phyloP scores from a whole-genome alignment of 2,329 filamentous ascomycete species.

The Paracoccidioides brasiliensis region DNA sequence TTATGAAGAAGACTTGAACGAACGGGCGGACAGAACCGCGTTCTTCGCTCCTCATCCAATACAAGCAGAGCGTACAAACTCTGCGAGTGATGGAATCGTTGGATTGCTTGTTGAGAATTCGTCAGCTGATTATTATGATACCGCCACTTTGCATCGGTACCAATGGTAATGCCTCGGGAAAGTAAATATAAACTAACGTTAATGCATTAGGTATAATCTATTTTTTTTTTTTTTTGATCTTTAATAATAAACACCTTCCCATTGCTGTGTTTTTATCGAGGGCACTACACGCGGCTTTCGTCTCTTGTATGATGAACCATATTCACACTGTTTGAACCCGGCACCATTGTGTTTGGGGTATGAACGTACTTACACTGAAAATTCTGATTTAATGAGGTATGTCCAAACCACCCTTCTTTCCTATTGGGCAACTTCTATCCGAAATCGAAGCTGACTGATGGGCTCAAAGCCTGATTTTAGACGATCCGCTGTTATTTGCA shows the following conservation, averaged over 20 bases:
- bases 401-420: slow-evolving; percentile 10
- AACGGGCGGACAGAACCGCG: slow-evolving; percentile 55
- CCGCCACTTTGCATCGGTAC: not conserved
- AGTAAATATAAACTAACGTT: slow-evolving; percentile 11
- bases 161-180: not conserved
- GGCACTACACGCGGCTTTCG: slow-evolving; percentile 18
- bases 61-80: slow-evolving; percentile 52
- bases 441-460: slow-evolving; percentile 11
- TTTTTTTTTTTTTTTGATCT: not conserved
- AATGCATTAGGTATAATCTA: slow-evolving; percentile 8
- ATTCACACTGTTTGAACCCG: slow-evolving; percentile 59
- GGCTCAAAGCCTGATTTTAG: slow-evolving; percentile 28
- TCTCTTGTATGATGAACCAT: slow-evolving; percentile 50
- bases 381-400: slow-evolving; percentile 61
- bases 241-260: not conserved
- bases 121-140: slow-evolving; percentile 43
- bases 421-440: slow-evolving; percentile 1
- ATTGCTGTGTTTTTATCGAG: slow-evolving; percentile 6
- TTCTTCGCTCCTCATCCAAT: slow-evolving; percentile 38
- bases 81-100: slow-evolving; percentile 41
- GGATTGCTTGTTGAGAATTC: slow-evolving; percentile 55
- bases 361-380: slow-evolving; percentile 50
- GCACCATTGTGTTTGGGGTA: slow-evolving; percentile 39
- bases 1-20: slow-evolving; percentile 53
- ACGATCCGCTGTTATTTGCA: slow-evolving; percentile 22